Evolutionary conservation across 2,329 filamentous ascomycete genomes (phyloP), one percentile per base, ranked within the genome.

Genomic region (Fusarium sp.): DNA sequence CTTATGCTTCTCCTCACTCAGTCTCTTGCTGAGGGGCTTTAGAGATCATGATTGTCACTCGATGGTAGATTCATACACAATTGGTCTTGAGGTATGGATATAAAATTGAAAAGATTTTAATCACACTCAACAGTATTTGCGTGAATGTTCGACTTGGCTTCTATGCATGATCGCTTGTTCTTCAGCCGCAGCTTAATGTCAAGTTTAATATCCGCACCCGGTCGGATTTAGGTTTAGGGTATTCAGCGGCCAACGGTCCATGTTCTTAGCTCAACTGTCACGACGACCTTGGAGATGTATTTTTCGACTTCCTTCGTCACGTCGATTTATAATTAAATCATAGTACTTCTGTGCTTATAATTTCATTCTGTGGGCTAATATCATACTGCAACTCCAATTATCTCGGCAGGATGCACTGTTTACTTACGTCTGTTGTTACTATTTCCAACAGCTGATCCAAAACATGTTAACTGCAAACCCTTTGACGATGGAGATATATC

Each of bases 221-320:
- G 18, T 46, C 53, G 57, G 22, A 45, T 49, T 66, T 61, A 61
- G 37, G 55, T 66, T 66, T 66, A 61, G 42, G 54, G 54, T 65
- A 59, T 61, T 10, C 41, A 51, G 45, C 42, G 47, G 37, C n/a
- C 57, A 66, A 37, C 29, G 47, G 34, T 22, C 37, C 45, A 49
- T 37, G n/a, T n/a, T 61, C 22, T 45, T 65, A 61, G 52, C 55
- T 54, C n/a, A 49, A 49, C 41, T 34, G 24, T 41, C 37, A 60
- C 24, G 27, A 18, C 32, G 9, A 34, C 60, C 32, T 25, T 41
- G 8, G 22, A 52, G 20, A 59, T 29, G 46, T 25, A 7, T 54
- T 29, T 25, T 20, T 34, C 18, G n/a, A 37, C 29, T 24, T 14
- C 22, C 44, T 13, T 18, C 10, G 13, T 7, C 25, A 27, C 9